Conservation (phyloP, 192 early-diverging fungal genomes). For the Umbelopsis ramanniana region DNA sequence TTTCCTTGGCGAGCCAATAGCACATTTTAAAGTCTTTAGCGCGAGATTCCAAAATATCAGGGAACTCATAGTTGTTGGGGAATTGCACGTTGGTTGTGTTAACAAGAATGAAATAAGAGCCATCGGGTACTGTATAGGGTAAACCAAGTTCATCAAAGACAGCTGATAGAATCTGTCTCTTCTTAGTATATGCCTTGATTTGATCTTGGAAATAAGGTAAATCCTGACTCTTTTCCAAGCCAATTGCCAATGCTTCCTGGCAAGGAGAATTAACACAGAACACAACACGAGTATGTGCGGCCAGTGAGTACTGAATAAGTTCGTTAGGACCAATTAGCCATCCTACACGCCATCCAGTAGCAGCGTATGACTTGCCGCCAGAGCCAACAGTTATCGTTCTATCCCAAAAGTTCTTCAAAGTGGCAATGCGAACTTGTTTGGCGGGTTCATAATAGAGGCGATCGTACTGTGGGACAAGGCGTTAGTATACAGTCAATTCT, state of each 20-base stretch:
- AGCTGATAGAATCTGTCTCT: conserved; percentile 74
- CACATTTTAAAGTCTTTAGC: conserved; percentile 80
- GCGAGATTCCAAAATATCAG: conserved; percentile 57
- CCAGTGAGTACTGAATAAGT: conserved; percentile 73
- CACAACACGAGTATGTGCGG: conserved; percentile 89
- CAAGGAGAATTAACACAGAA: conserved; percentile 90
- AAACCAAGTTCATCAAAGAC: conserved; percentile 71
- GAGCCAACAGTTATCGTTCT: conserved; percentile 93
- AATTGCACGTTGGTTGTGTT: conserved; percentile 72
- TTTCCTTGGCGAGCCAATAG: conserved; percentile 84
- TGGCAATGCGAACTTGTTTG: conserved; percentile 75
- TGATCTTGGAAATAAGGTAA: conserved; percentile 74
- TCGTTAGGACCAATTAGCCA: conserved; percentile 84
- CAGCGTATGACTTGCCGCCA: conserved; percentile 93
- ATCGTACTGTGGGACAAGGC: conserved; percentile 66
- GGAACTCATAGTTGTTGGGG: conserved; percentile 65
- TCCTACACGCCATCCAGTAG: conserved; percentile 97
- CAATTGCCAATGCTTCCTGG: conserved; percentile 82
- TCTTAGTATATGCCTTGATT: conserved; percentile 64
- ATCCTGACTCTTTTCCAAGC: conserved; percentile 65
- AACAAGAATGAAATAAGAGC: conserved; percentile 92
- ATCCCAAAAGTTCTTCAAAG: conserved; percentile 86
- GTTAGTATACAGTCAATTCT: background rate
- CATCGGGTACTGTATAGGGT: conserved; percentile 84
- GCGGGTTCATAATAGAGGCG: conserved; percentile 81